A percentile compares a stretch with the other conserved stretches of the same genome.
Conservation (phyloP, 306 rosid species). For the Castanea crenata region DNA sequence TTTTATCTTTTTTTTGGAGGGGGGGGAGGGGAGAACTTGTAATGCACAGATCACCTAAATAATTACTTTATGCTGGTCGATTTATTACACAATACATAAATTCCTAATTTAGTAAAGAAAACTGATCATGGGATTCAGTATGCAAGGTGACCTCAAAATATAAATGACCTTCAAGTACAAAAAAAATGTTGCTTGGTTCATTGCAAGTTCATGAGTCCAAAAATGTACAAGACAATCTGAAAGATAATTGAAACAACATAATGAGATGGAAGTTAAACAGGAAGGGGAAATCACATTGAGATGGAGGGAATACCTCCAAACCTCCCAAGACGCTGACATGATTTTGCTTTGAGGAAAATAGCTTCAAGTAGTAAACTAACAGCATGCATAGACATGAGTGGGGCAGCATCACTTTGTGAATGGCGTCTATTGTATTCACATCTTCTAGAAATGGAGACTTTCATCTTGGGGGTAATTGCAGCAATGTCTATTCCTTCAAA, state of each 20-base stretch:
- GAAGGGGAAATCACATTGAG: constrained; percentile 4
- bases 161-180: neutral
- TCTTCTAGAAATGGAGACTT: constrained; percentile 61
- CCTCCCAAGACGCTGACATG: constrained; percentile 74
- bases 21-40: no score
- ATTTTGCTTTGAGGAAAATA: constrained; percentile 76
- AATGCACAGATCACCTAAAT: neutral
- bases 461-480: constrained; percentile 69
- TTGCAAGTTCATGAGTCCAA: neutral
- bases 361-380: constrained; percentile 92
- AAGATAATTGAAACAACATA: constrained; percentile 6
- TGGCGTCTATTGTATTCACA: constrained; percentile 49
- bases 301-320: constrained; percentile 59
- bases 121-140: neutral
- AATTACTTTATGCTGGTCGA: neutral
- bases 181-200: neutral
- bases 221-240: constrained; percentile 4
- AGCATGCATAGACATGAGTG: constrained; percentile 86
- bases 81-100: constrained; percentile 3
- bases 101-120: neutral
- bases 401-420: constrained; percentile 53
- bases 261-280: neutral
- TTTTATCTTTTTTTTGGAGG: no score
- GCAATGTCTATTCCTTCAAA: constrained; percentile 91
- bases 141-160: no score